phyloP scores from a whole-genome alignment of 768 basidiomycete species.

The Rubroboletus satanas region DNA sequence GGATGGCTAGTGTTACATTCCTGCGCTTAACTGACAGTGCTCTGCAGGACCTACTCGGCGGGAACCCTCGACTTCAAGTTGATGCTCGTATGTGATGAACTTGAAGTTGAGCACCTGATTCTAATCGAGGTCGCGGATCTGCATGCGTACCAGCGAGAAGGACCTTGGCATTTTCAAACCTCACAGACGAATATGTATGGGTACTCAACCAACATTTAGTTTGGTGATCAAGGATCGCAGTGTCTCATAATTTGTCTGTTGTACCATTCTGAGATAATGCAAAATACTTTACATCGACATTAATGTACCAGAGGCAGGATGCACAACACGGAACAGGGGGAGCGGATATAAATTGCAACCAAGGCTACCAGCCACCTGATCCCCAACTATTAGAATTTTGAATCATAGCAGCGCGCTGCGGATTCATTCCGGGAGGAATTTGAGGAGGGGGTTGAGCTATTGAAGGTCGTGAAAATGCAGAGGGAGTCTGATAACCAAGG shows the following conservation, averaged over 20 bases:
- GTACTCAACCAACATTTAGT: not conserved
- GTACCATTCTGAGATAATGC: conserved; percentile 21
- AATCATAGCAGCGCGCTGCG: conserved; percentile 62
- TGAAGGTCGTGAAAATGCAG: conserved; percentile 38
- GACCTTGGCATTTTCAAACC: not conserved
- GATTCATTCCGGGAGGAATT: conserved; percentile 60
- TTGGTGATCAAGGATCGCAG: not conserved
- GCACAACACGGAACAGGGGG: conserved; percentile 17
- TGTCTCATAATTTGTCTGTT: conserved; percentile 6
- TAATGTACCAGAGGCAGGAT: conserved; percentile 18
- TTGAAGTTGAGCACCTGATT: not conserved
- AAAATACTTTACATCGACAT: conserved; percentile 28
- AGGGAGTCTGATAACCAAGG: conserved; percentile 40
- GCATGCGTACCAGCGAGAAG: not conserved
- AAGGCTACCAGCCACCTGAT: conserved; percentile 31
- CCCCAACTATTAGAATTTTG: conserved; percentile 44
- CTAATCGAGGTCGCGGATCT: not conserved
- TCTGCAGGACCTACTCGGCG: not conserved
- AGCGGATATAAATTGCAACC: conserved; percentile 12
- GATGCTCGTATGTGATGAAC: not conserved
- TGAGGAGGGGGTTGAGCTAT: conserved; percentile 41
- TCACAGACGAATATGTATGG: not conserved
- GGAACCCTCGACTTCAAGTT: not conserved
- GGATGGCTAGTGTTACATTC: not conserved
- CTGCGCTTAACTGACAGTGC: no score